phyloP scores from a whole-genome alignment of 2,329 filamentous ascomycete species.

The Talaromyces sp. region DNA sequence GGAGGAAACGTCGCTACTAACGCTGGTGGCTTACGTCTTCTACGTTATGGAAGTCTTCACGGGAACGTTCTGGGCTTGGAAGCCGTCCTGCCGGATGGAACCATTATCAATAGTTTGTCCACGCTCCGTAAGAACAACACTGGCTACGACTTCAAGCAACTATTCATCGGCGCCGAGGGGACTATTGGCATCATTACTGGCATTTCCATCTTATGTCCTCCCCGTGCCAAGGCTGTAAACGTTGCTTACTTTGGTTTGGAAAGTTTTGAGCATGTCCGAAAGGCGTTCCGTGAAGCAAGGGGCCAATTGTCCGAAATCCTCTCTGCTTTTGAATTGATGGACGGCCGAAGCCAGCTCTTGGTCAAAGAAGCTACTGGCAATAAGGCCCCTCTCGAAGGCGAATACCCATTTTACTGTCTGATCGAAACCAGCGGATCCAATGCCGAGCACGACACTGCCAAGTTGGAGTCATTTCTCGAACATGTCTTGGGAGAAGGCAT shows the following conservation, averaged over 20 bases:
- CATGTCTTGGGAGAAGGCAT: conserved; percentile 85
- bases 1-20: conserved; percentile 96
- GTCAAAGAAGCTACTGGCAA: conserved; percentile 71
- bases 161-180: conserved; percentile 93
- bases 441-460: conserved; percentile 85
- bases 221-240: conserved; percentile 81
- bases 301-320: conserved; percentile 87
- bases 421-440: conserved; percentile 96
- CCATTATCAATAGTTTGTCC: conserved; percentile 81
- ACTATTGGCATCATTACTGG: conserved; percentile 93
- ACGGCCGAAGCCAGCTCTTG: conserved; percentile 73
- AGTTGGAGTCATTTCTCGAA: conserved; percentile 86
- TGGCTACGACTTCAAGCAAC: conserved; percentile 92
- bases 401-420: conserved; percentile 92
- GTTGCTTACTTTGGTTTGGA: conserved; percentile 91
- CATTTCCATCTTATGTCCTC: conserved; percentile 83
- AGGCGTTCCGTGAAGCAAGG: conserved; percentile 85
- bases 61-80: conserved; percentile 90
- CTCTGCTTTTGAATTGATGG: conserved; percentile 97
- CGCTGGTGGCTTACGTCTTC: conserved; percentile 80
- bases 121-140: conserved; percentile 97
- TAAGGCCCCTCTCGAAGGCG: conserved; percentile 73
- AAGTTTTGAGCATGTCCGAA: conserved; percentile 83
- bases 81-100: conserved; percentile 89
- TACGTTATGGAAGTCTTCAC: conserved; percentile 92